phyloP scores from a whole-genome alignment of 371 early-diverging fungal genomes.

The Mycotypha africana region DNA sequence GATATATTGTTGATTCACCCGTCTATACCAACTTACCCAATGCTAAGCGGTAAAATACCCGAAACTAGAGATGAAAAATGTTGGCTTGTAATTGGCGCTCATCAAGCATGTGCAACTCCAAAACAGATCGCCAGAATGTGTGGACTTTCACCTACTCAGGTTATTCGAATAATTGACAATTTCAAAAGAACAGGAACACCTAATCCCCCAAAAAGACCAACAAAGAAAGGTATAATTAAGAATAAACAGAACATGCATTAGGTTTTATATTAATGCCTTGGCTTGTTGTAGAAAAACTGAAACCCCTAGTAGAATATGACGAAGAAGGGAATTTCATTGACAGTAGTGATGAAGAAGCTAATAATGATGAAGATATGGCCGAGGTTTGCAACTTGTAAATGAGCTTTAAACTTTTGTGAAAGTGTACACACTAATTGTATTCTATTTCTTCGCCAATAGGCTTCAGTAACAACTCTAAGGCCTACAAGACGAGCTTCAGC shows the following conservation, averaged over 20 bases:
- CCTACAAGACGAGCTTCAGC: slow-evolving; percentile 15
- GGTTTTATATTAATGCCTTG: not conserved
- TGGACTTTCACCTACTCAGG: slow-evolving; percentile 29
- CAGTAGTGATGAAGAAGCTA: slow-evolving; percentile 22
- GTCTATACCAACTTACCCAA: too few species aligned
- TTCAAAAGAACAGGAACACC: slow-evolving; percentile 39
- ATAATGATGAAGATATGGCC: not conserved
- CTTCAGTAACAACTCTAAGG: slow-evolving; percentile 3
- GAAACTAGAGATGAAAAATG: slow-evolving; percentile 15
- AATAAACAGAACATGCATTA: too few species aligned
- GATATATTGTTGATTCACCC: too few species aligned
- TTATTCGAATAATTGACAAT: slow-evolving; percentile 34
- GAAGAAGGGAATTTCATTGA: slow-evolving; percentile 33
- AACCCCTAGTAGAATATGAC: slow-evolving; percentile 32
- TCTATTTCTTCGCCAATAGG: not conserved
- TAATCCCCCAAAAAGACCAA: slow-evolving; percentile 1
- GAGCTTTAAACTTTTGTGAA: too few species aligned
- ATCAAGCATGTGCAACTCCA: slow-evolving; percentile 39
- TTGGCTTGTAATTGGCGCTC: slow-evolving; percentile 45
- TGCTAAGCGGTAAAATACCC: too few species aligned
- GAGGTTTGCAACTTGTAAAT: not conserved
- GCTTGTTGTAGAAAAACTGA: slow-evolving; percentile 3
- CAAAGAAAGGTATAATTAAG: slow-evolving; percentile 7
- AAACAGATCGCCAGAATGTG: slow-evolving; percentile 31
- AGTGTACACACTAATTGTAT: too few species aligned